Conservation (phyloP, 192 early-diverging fungal genomes). For the Cetraspora pellucida region DNA sequence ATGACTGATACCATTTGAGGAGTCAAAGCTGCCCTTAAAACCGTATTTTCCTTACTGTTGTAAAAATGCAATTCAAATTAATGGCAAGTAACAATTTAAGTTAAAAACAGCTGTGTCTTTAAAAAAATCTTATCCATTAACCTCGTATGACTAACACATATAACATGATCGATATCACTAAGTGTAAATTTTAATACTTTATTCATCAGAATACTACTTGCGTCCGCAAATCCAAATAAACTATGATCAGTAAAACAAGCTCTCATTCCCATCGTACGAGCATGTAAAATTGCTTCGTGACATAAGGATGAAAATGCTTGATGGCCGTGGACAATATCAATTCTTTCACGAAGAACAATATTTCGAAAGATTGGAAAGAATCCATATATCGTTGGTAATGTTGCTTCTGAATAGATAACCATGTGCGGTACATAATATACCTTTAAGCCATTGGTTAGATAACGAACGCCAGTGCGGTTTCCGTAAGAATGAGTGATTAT, state of each 20-base stretch:
- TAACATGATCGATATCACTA: constrained; percentile 95
- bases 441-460: constrained; percentile 90
- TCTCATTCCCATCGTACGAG: constrained; percentile 91
- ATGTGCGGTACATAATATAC: constrained; percentile 92
- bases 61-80: neutral
- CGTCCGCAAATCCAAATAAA: constrained; percentile 95
- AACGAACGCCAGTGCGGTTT: constrained; percentile 79
- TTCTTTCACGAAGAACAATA: constrained; percentile 87
- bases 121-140: constrained; percentile 35
- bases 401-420: constrained; percentile 83
- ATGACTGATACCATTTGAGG: constrained; percentile 92
- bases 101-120: neutral
- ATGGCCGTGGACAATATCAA: constrained; percentile 97
- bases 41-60: constrained; percentile 97
- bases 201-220: constrained; percentile 90
- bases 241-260: constrained; percentile 98
- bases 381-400: constrained; percentile 87
- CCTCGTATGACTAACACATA: constrained; percentile 98
- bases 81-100: neutral
- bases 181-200: constrained; percentile 97
- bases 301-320: constrained; percentile 92
- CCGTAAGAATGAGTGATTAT: constrained; percentile 94
- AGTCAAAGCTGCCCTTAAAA: constrained; percentile 87
- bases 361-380: constrained; percentile 92
- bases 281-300: constrained; percentile 95